A percentile compares a stretch with the other conserved stretches of the same genome.
Conservation (phyloP, 2,329 filamentous ascomycete species). For the Fusarium sp. region DNA sequence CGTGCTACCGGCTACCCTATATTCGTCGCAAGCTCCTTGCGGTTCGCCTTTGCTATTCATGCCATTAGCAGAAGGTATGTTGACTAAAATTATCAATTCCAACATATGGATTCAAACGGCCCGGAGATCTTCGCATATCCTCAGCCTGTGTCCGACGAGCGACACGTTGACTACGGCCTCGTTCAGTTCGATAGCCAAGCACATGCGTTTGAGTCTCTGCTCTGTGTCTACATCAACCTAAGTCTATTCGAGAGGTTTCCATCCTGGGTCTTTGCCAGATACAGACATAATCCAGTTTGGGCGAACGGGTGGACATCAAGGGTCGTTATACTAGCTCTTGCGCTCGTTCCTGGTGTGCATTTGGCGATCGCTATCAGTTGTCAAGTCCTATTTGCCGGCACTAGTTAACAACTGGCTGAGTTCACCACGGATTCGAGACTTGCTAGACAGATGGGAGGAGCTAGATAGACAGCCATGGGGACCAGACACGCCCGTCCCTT, state of each 20-base stretch:
- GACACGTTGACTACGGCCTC: rapidly evolving
- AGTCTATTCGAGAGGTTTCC: rapidly evolving
- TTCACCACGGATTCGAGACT: rapidly evolving
- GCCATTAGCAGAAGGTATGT: not conserved
- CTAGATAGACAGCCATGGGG: not conserved
- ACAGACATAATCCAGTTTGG: not conserved
- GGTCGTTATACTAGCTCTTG: rapidly evolving
- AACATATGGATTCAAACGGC: rapidly evolving
- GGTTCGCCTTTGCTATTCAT: not conserved
- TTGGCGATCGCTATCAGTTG: rapidly evolving
- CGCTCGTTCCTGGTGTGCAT: not conserved
- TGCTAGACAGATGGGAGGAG: rapidly evolving
- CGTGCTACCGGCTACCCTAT: not conserved
- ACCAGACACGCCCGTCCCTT: not conserved
- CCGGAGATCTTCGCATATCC: not conserved
- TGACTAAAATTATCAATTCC: rapidly evolving
- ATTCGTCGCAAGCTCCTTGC: rapidly evolving
- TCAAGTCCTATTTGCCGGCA: rapidly evolving
- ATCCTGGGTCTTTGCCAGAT: rapidly evolving
- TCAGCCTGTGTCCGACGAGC: not conserved
- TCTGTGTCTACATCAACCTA: rapidly evolving
- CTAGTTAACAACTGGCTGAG: rapidly evolving
- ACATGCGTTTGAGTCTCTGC: rapidly evolving
- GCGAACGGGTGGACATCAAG: not conserved
- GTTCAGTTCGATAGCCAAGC: not conserved